phyloP scores from a whole-genome alignment of 2,329 filamentous ascomycete genomes.

The Bipolaris gigantea region DNA sequence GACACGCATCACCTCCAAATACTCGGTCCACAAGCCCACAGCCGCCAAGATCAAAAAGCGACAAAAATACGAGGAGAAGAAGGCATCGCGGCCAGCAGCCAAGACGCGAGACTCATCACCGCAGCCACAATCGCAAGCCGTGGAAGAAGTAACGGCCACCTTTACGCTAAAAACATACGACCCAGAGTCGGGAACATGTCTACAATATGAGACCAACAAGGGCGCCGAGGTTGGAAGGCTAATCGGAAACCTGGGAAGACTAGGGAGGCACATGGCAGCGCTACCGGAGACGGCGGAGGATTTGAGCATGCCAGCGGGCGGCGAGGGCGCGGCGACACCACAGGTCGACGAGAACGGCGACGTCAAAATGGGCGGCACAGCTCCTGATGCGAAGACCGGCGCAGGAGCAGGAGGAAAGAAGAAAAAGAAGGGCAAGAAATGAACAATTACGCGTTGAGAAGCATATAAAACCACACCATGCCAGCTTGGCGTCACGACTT shows the following conservation, averaged over 20 bases:
- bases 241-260: constrained; percentile 71
- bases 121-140: constrained; percentile 28
- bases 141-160: constrained; percentile 54
- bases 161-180: constrained; percentile 91
- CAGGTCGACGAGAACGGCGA: constrained; percentile 37
- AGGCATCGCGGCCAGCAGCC: constrained; percentile 30
- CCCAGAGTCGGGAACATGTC: constrained; percentile 73
- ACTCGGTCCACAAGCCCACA: constrained; percentile 65
- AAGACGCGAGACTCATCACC: constrained; percentile 33
- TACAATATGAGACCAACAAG: constrained; percentile 92
- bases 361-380: constrained; percentile 34
- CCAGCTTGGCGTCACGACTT: neutral
- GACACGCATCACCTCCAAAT: constrained; percentile 92
- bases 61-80: constrained; percentile 37
- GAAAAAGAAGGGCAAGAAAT: constrained; percentile 57
- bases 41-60: constrained; percentile 40
- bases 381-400: constrained; percentile 23
- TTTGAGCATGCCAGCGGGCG: constrained; percentile 37
- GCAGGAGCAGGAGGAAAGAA: constrained; percentile 48
- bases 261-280: constrained; percentile 67
- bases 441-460: constrained; percentile 14
- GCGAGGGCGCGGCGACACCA: constrained; percentile 36
- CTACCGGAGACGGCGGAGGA: constrained; percentile 49
- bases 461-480: neutral
- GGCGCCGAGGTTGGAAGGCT: constrained; percentile 85